Evolutionary conservation across 2,329 filamentous ascomycete species (phyloP).

Genomic region (Colletotrichum cordylinicola): DNA sequence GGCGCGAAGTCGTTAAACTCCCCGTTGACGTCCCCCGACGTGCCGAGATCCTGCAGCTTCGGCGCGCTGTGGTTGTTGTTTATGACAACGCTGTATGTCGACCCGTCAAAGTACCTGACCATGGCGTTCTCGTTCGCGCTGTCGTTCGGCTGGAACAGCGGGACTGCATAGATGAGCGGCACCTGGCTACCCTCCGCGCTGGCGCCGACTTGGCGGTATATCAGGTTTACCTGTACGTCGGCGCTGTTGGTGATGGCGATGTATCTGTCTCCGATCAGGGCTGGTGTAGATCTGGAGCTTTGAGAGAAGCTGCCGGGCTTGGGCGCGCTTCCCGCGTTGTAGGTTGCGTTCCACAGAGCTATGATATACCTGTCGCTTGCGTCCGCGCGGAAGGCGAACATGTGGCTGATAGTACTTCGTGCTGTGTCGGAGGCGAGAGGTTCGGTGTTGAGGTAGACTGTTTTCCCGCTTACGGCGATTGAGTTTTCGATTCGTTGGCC

Average conservation of each 20-base stretch:
- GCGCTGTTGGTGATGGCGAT: not conserved
- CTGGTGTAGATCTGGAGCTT: not conserved
- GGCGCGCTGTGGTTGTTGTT: not conserved
- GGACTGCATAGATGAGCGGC: not conserved
- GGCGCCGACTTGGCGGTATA: not conserved
- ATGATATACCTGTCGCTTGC: not conserved
- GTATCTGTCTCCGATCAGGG: not conserved
- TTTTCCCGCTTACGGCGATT: not conserved
- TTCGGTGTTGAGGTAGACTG: not conserved
- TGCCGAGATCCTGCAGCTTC: not conserved
- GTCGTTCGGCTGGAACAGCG: not conserved
- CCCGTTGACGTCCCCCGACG: not conserved
- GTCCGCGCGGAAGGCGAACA: not conserved
- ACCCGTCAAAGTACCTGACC: not conserved
- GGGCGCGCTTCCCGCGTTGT: not conserved
- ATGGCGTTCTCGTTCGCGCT: not conserved
- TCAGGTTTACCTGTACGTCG: not conserved
- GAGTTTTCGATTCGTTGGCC: not conserved
- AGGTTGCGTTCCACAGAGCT: not conserved
- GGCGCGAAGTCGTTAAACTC: not conserved
- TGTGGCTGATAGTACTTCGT: not conserved
- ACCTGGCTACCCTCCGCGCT: rapidly evolving
- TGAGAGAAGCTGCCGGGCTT: not conserved
- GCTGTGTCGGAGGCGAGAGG: not conserved
- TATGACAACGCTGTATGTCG: not conserved